Evolutionary conservation across 2,329 filamentous ascomycete genomes (phyloP).

Genomic region (Piedraia hortae): DNA sequence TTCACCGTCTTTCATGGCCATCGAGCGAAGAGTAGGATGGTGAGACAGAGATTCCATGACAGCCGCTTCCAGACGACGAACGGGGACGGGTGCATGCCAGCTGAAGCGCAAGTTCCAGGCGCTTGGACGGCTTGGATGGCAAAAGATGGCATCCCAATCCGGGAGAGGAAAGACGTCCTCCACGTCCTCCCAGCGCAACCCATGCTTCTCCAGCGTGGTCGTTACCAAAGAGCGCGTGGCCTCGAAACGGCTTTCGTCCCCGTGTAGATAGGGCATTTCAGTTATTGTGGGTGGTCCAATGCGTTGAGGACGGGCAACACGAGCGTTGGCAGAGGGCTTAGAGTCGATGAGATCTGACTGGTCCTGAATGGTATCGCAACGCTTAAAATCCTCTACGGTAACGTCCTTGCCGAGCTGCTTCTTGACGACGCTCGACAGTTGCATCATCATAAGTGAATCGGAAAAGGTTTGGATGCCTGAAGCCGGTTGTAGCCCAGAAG

Average conservation of each 20-base stretch:
- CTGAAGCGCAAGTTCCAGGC: conserved; percentile 12
- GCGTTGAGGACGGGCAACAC: conserved; percentile 4
- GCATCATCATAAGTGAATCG: conserved; percentile 13
- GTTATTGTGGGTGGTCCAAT: conserved; percentile 8
- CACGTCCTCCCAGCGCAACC: conserved; percentile 11
- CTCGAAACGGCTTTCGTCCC: conserved; percentile 7
- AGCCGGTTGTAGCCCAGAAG: conserved; percentile 6
- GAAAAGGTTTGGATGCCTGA: conserved; percentile 9
- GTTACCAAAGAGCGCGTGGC: conserved; percentile 6
- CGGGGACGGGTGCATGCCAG: conserved; percentile 7
- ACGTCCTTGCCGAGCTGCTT: conserved; percentile 10
- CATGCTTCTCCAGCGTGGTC: conserved; percentile 6
- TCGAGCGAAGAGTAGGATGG: conserved; percentile 10
- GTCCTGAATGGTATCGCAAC: conserved; percentile 9
- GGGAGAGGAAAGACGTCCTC: conserved; percentile 12
- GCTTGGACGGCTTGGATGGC: conserved; percentile 7
- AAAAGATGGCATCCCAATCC: conserved; percentile 12
- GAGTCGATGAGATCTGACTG: conserved; percentile 10
- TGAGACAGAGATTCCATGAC: conserved; percentile 8
- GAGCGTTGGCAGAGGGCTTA: conserved; percentile 4
- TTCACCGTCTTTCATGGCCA: conserved; percentile 7
- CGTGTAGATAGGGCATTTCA: conserved; percentile 9
- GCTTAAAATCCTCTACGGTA: conserved; percentile 11
- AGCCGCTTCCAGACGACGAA: conserved; percentile 5
- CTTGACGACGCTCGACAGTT: conserved; percentile 11